Evolutionary conservation across 257 asterid species (phyloP).

Genomic region (Penstemon newberryi): DNA sequence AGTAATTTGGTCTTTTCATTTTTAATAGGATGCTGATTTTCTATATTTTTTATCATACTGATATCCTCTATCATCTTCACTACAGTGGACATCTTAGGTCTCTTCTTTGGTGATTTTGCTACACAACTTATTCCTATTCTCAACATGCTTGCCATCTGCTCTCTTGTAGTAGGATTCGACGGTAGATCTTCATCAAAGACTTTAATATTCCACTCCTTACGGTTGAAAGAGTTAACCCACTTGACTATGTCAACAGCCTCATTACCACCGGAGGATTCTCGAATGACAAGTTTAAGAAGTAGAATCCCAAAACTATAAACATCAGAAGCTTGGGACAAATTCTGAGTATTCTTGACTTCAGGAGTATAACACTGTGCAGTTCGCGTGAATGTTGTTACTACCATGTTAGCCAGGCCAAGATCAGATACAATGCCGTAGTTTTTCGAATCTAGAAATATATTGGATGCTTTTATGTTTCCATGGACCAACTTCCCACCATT

Average conservation of each 20-base stretch:
- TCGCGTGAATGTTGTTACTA: background rate
- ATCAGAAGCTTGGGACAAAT: conserved; percentile 18
- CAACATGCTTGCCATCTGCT: conserved; percentile 4
- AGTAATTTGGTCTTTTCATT: background rate
- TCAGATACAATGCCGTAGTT: conserved; percentile 1
- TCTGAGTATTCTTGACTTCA: conserved; percentile 10
- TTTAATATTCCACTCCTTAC: background rate
- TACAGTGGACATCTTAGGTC: conserved; percentile 14
- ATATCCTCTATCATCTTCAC: conserved; percentile 16
- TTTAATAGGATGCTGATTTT: background rate
- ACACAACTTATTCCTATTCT: conserved; percentile 14
- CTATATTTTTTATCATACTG: background rate
- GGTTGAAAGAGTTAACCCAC: background rate
- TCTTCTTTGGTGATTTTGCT: background rate
- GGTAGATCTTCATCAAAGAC: background rate
- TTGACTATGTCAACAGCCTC: background rate
- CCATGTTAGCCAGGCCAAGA: conserved; percentile 4
- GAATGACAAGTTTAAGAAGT: conserved; percentile 19
- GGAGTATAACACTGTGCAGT: conserved; percentile 6
- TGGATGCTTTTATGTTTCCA: conserved; percentile 20
- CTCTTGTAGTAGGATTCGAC: background rate
- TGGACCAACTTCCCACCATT: conserved; percentile 13
- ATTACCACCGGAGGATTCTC: background rate
- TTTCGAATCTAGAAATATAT: background rate
- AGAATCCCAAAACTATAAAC: conserved; percentile 22